Percentiles rank a stretch among this genome's conserved stretches.
These are phyloP conservation scores for Quercus tomentella DNA, from an alignment of 331 rosid species.

Conservation along the genomic window DNA sequence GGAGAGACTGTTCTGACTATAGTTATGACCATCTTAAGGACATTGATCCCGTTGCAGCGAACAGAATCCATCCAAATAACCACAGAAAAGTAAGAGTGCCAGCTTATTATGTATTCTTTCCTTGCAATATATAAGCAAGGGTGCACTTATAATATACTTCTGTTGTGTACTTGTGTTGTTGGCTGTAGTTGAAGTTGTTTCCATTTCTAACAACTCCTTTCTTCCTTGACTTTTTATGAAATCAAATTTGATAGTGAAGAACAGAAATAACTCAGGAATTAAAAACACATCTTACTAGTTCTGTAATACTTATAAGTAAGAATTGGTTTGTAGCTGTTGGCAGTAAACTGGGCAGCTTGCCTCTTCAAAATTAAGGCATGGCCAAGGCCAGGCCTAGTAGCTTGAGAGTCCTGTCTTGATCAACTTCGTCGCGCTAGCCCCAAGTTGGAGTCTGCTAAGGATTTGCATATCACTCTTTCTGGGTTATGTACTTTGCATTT, in stretches of 20 bases:
- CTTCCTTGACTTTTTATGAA: background rate
- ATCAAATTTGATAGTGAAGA: background rate
- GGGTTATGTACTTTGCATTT: background rate
- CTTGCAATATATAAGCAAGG: background rate
- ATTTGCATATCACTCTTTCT: background rate
- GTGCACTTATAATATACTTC: background rate
- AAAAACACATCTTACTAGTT: background rate
- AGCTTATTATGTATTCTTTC: constrained; percentile 12
- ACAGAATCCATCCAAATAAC: constrained; percentile 87
- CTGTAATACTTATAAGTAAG: background rate
- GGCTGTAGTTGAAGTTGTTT: background rate
- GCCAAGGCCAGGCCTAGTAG: background rate
- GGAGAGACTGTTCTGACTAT: constrained; percentile 30
- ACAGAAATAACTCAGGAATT: background rate
- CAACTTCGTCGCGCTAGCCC: background rate
- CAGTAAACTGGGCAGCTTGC: background rate
- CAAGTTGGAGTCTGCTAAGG: background rate
- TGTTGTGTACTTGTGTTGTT: background rate
- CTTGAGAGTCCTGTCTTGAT: background rate
- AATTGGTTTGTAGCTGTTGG: background rate
- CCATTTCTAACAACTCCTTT: background rate
- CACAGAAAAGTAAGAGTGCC: constrained; percentile 59
- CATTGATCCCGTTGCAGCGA: constrained; percentile 84
- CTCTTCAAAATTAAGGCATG: background rate
- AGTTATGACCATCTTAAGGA: constrained; percentile 56